These are phyloP conservation scores for Vitis riparia DNA, from an alignment of 164 flowering plant species.

Conservation along the genomic window DNA sequence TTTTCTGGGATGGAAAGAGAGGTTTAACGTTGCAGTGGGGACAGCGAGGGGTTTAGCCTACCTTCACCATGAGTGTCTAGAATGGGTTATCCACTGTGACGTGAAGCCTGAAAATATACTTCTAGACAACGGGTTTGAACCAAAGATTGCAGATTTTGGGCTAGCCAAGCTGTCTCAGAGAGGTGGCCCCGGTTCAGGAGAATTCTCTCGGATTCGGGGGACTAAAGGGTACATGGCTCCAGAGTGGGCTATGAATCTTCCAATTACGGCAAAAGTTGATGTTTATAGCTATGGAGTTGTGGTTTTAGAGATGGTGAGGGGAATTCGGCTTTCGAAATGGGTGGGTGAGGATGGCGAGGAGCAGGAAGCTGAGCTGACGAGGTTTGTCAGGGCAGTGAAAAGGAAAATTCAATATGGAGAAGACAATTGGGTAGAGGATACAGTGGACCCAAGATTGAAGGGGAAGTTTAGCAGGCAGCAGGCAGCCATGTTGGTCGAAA, in stretches of 20 bases:
- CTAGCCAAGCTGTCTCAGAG: slow-evolving; percentile 28
- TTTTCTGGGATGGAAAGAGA: slow-evolving; percentile 23
- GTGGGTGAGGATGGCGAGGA: slow-evolving; percentile 15
- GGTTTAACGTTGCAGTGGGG: slow-evolving; percentile 22
- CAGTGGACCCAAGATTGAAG: slow-evolving; percentile 32
- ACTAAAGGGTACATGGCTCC: slow-evolving; percentile 43
- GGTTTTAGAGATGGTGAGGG: slow-evolving; percentile 30
- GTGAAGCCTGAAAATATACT: slow-evolving; percentile 40
- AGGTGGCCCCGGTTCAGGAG: slow-evolving; percentile 9
- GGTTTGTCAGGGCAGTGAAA: slow-evolving; percentile 19
- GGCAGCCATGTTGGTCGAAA: slow-evolving; percentile 14
- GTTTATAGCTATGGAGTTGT: slow-evolving; percentile 38
- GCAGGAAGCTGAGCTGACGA: slow-evolving; percentile 20
- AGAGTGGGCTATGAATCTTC: slow-evolving; percentile 34
- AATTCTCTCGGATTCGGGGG: slow-evolving; percentile 27
- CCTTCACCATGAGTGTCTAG: slow-evolving; percentile 39
- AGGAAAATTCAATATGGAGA: slow-evolving; percentile 20
- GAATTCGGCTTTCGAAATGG: slow-evolving; percentile 21
- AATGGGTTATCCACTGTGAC: slow-evolving; percentile 42
- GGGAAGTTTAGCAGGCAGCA: slow-evolving; percentile 17
- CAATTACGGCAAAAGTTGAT: slow-evolving; percentile 32
- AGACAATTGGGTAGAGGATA: slow-evolving; percentile 20
- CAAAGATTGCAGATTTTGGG: slow-evolving; percentile 39
- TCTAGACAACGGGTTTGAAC: slow-evolving; percentile 24
- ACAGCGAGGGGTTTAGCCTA: slow-evolving; percentile 37